These are phyloP conservation scores for Acanthamoeba royreba DNA, from an alignment of 208 protist genomes.

Conservation along the genomic window DNA sequence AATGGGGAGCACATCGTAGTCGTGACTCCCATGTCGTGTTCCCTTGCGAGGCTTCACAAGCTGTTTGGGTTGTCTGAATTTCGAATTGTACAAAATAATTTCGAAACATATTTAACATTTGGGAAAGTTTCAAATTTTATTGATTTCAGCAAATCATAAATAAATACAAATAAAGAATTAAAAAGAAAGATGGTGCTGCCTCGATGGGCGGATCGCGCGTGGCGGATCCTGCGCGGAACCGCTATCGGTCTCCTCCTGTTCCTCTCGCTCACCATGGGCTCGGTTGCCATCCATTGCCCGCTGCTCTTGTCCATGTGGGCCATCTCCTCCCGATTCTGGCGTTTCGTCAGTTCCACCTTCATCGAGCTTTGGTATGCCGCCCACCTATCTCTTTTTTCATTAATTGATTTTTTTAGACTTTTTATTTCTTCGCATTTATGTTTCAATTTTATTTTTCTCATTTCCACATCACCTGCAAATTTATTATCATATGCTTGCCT, in stretches of 20 bases:
- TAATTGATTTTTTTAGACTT: not conserved
- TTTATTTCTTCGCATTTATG: not conserved
- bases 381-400: too few species aligned
- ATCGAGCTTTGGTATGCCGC: conserved; percentile 19
- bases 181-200: not conserved
- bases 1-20: too few species aligned
- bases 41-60: too few species aligned
- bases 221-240: not conserved
- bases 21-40: too few species aligned
- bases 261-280: not conserved
- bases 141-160: too few species aligned
- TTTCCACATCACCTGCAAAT: not conserved
- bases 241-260: not conserved
- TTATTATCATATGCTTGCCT: not conserved
- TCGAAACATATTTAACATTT: too few species aligned
- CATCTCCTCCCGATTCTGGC: conserved; percentile 13
- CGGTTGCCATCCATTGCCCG: not conserved
- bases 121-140: too few species aligned
- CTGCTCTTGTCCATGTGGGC: not conserved
- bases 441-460: not conserved
- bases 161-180: too few species aligned
- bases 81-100: too few species aligned
- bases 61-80: too few species aligned
- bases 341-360: not conserved
- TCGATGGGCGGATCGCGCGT: not conserved